These are phyloP conservation scores for Obelidium mucronatum DNA, from an alignment of 192 early-diverging fungal species.

Conservation along the genomic window DNA sequence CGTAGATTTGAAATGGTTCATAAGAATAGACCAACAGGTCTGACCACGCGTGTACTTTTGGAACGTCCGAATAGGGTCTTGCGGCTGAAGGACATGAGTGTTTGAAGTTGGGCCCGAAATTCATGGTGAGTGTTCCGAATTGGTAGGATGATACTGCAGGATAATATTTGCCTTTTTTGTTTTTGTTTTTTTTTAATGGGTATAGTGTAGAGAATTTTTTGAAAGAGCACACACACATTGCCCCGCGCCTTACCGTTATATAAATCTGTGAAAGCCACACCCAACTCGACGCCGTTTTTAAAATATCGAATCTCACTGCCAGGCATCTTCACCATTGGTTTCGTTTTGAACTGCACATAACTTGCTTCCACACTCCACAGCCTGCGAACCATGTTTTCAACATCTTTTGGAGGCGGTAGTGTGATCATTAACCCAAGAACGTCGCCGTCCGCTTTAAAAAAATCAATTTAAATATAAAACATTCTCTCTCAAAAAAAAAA, in stretches of 20 bases:
- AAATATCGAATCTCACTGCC: conserved; percentile 72
- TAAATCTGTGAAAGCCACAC: conserved; percentile 70
- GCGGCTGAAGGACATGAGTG: conserved; percentile 59
- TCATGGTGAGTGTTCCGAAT: conserved; percentile 67
- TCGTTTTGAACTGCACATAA: conserved; percentile 46
- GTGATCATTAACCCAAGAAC: conserved; percentile 48
- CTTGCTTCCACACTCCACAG: conserved; percentile 36
- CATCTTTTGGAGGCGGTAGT: conserved; percentile 30
- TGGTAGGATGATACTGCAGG: conserved; percentile 75
- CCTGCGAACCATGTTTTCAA: conserved; percentile 44
- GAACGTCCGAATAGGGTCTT: conserved; percentile 41
- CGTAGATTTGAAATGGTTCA: conserved; percentile 16
- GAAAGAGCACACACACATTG: neutral
- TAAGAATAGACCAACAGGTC: conserved; percentile 23
- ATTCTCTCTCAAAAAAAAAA: neutral
- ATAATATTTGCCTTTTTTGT: conserved; percentile 78
- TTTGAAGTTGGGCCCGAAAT: conserved; percentile 74
- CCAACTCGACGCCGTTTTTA: conserved; percentile 69
- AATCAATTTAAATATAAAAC: conserved; percentile 22
- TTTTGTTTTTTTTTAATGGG: too few species aligned
- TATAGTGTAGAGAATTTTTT: too few species aligned
- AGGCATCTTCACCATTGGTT: conserved; percentile 38
- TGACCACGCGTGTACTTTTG: conserved; percentile 27
- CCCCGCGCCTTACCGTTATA: conserved; percentile 53
- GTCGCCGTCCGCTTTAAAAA: conserved; percentile 44